phyloP scores from a whole-genome alignment of 2,329 filamentous ascomycete genomes.

The Trichophyton schoenleinii region DNA sequence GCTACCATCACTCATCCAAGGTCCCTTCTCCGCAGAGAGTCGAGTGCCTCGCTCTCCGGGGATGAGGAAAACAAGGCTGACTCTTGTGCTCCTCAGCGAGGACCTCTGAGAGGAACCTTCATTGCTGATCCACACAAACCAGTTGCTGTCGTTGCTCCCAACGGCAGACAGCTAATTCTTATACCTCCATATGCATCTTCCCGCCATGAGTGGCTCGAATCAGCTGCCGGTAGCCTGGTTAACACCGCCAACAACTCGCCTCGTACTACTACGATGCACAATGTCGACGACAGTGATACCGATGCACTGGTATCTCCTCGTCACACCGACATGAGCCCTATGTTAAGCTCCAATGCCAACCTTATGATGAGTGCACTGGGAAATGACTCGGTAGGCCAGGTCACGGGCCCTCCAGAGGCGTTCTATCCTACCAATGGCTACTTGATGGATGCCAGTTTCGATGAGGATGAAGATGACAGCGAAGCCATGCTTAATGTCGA shows the following conservation, averaged over 20 bases:
- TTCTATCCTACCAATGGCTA: constrained; percentile 56
- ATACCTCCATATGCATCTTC: constrained; percentile 36
- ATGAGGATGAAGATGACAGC: constrained; percentile 51
- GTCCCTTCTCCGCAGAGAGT: constrained; percentile 40
- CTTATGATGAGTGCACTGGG: constrained; percentile 66
- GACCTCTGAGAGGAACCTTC: constrained; percentile 37
- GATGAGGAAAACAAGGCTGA: constrained; percentile 25
- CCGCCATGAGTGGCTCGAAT: constrained; percentile 35
- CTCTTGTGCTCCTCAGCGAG: constrained; percentile 28
- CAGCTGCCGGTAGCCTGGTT: constrained; percentile 29
- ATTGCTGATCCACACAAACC: constrained; percentile 37
- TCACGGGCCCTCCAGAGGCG: constrained; percentile 61
- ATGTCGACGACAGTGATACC: constrained; percentile 34
- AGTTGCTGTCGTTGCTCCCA: constrained; percentile 36
- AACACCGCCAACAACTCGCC: constrained; percentile 35
- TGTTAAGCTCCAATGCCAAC: constrained; percentile 56
- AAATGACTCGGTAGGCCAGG: constrained; percentile 43
- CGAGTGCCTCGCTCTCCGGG: constrained; percentile 33
- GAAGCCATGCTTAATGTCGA: constrained; percentile 50
- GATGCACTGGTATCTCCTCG: constrained; percentile 31
- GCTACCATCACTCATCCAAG: constrained; percentile 37
- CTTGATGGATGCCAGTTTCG: constrained; percentile 43
- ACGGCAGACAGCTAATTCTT: constrained; percentile 37
- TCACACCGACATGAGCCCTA: constrained; percentile 33
- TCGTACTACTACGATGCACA: constrained; percentile 26